These are phyloP conservation scores for Podila epigama DNA, from an alignment of 192 early-diverging fungal species.

Conservation along the genomic window DNA sequence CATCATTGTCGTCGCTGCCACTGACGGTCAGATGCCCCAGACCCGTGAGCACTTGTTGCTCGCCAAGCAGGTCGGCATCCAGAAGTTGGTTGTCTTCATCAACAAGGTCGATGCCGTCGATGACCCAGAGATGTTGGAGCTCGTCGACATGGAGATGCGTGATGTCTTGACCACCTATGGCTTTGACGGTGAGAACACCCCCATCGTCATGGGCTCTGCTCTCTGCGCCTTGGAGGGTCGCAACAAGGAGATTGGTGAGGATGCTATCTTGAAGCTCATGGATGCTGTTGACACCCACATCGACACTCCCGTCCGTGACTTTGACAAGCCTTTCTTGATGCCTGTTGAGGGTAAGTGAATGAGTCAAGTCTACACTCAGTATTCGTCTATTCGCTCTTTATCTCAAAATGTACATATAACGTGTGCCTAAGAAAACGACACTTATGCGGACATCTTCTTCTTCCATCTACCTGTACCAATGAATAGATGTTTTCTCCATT, in stretches of 20 bases:
- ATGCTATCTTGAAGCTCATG: conserved; percentile 93
- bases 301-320: conserved; percentile 89
- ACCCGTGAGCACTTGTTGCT: conserved; percentile 98
- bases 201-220: conserved; percentile 92
- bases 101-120: conserved; percentile 99
- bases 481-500: conserved; percentile 95
- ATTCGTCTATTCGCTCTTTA: no score
- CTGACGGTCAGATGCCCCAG: conserved; percentile 98
- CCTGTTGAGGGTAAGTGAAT: conserved; percentile 80
- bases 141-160: conserved; percentile 99
- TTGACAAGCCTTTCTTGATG: conserved; percentile 99
- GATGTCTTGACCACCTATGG: conserved; percentile 91
- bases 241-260: conserved; percentile 89
- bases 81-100: conserved; percentile 93
- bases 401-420: no score
- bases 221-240: conserved; percentile 94
- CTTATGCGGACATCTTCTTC: neutral
- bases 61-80: conserved; percentile 94
- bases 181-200: conserved; percentile 91
- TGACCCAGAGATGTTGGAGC: conserved; percentile 96
- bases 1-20: conserved; percentile 98
- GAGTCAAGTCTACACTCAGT: no score
- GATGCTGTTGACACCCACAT: conserved; percentile 90
- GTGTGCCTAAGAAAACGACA: no score
- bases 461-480: neutral